Evolutionary conservation across 202 grass and related monocot genomes (phyloP).

Genomic region (Brachypodium distachyon): DNA sequence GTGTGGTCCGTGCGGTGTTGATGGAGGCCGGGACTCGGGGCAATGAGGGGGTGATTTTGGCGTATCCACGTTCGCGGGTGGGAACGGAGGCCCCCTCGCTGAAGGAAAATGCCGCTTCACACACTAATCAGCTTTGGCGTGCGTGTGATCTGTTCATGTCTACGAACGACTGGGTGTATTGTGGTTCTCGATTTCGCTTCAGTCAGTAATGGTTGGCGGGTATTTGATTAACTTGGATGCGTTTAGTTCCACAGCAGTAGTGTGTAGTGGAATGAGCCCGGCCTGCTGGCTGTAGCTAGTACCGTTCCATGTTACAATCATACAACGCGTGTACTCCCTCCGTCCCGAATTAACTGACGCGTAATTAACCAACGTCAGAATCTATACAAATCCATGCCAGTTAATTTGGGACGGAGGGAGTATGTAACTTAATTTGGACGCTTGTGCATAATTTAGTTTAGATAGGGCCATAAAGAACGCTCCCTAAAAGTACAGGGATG

Average conservation of each 20-base stretch:
- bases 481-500: neutral
- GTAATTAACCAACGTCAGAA: no score
- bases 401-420: no score
- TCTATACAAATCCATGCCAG: no score
- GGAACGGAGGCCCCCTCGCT: neutral
- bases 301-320: neutral
- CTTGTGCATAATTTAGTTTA: neutral
- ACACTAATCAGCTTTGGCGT: neutral
- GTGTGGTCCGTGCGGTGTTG: slow-evolving; percentile 15
- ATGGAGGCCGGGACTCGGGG: neutral
- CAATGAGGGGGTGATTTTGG: neutral
- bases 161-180: neutral
- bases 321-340: no score
- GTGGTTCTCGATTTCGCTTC: neutral
- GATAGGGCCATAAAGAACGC: neutral
- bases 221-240: neutral
- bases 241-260: neutral
- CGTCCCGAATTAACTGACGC: no score
- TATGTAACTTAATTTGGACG: neutral
- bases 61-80: neutral
- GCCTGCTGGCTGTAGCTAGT: neutral
- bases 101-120: neutral
- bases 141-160: neutral
- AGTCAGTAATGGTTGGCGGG: neutral
- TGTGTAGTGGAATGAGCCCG: neutral